Percentiles rank a stretch among this genome's conserved stretches.
Evolutionary conservation across 345 rosid genomes (phyloP).

Genomic region (Corchorus olitorius): DNA sequence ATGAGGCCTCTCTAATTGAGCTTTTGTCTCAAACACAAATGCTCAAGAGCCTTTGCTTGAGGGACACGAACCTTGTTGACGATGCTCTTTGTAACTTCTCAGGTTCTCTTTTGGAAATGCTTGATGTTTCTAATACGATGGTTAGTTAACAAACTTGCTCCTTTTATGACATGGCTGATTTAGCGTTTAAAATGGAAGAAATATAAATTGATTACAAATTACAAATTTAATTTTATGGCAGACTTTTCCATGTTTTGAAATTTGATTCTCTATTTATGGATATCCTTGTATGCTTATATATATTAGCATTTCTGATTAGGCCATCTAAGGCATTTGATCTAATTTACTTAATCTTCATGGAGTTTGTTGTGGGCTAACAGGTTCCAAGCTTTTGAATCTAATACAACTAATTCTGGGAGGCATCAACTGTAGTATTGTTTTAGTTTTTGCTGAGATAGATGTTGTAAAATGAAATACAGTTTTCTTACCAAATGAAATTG

Average conservation of each 20-base stretch:
- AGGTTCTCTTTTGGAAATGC: slow-evolving; percentile 69
- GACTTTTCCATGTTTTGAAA: slow-evolving; percentile 7
- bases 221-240: not conserved
- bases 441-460: not conserved
- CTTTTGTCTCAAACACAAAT: slow-evolving; percentile 49
- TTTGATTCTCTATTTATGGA: not conserved
- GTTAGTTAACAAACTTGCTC: slow-evolving; percentile 41
- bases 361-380: not conserved
- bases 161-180: not conserved
- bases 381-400: not conserved
- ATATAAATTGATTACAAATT: not conserved
- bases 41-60: slow-evolving; percentile 69
- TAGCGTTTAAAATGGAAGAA: slow-evolving; percentile 6
- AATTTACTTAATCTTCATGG: not conserved
- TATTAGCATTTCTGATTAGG: slow-evolving; percentile 6
- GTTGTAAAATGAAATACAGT: slow-evolving; percentile 7
- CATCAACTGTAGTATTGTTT: not conserved
- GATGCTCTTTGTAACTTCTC: slow-evolving; percentile 53
- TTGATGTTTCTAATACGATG: slow-evolving; percentile 74
- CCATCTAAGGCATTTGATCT: slow-evolving; percentile 1
- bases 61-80: slow-evolving; percentile 60
- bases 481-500: slow-evolving; percentile 11
- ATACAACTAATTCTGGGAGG: no score
- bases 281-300: not conserved
- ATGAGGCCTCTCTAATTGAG: slow-evolving; percentile 44